Evolutionary conservation across 805 yeast genomes (phyloP), one percentile per base, ranked within the genome.

Genomic region (Kodamaea lidongshanica): DNA sequence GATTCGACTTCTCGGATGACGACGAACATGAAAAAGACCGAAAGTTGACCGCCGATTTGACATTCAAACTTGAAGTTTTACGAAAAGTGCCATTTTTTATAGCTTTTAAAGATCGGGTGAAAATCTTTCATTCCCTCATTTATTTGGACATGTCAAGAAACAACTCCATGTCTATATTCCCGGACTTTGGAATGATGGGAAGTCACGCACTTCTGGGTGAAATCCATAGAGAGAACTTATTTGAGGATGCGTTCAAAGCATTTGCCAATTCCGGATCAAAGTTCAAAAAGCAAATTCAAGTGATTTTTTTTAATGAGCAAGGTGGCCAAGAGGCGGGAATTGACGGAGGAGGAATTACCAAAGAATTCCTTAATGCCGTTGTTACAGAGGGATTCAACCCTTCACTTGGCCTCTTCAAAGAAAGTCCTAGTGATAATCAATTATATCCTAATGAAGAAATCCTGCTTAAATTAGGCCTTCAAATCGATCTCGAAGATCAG

Each of bases 281-380:
- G 4, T 71, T 88, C 50, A 86, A 82, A 44, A 48, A 67, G 6
- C 65, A 63, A 19, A 52, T 88, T 7, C 60, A 71, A 1, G 86
- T 92, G 2, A 67, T 68, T 10, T 87, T 92, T 48, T 61, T 62
- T 20, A 82, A 84, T 45, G 72, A 80, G 33, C 74, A 40, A 56
- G 94, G 88, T 2, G 61, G 59, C 10, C 71, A 63, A 19, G 97
- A 89, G 50, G 86, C 79, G 0, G 98, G 98, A 1, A 80, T 89
- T 24, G 98, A 89, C 53, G 98, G 98, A 6, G 98, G 97, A 8
- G 98, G 98, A 1, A 63, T 89, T 14, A 88, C 96, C 0, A 88
- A 89, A 51, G 98, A 89, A 46, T 77, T 92, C 39, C 58, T 89
- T 33, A 86, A 89, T 2, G 65, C 79, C 29, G 77, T 86, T 1